phyloP scores from a whole-genome alignment of 2,329 filamentous ascomycete species.

The Epichloe typhina region DNA sequence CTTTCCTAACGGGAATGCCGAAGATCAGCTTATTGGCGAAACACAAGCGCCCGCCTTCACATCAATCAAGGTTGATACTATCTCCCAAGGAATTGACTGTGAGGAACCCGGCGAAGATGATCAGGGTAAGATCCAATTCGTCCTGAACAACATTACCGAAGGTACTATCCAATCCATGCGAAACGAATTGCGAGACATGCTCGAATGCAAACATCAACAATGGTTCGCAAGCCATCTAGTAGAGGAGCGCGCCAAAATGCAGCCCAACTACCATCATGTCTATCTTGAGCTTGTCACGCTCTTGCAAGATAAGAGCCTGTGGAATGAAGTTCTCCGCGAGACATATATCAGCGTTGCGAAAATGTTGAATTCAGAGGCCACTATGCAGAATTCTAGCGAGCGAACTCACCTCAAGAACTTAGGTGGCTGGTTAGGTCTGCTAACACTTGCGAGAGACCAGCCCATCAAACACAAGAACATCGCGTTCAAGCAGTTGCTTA shows the following conservation, averaged over 20 bases:
- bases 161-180: slow-evolving; percentile 78
- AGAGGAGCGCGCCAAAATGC: slow-evolving; percentile 90
- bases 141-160: slow-evolving; percentile 91
- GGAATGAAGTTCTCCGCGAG: slow-evolving; percentile 82
- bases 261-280: slow-evolving; percentile 89
- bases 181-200: slow-evolving; percentile 61
- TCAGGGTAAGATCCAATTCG: slow-evolving; percentile 89
- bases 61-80: slow-evolving; percentile 64
- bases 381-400: slow-evolving; percentile 72
- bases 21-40: slow-evolving; percentile 47
- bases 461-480: slow-evolving; percentile 95
- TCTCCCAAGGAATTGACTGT: slow-evolving; percentile 48
- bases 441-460: slow-evolving; percentile 87
- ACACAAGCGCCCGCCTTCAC: slow-evolving; percentile 58
- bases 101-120: slow-evolving; percentile 75
- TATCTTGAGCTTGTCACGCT: slow-evolving; percentile 82
- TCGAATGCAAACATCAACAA: slow-evolving; percentile 73
- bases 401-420: slow-evolving; percentile 85
- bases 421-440: slow-evolving; percentile 80
- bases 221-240: slow-evolving; percentile 97
- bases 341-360: slow-evolving; percentile 78
- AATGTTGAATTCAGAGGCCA: slow-evolving; percentile 81
- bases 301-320: slow-evolving; percentile 66
- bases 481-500: slow-evolving; percentile 87
- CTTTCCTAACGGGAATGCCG: slow-evolving; percentile 56